Evolutionary conservation across 192 early-diverging fungal genomes (phyloP), one percentile per base, ranked within the genome.

Genomic region (Entomortierella lignicola): DNA sequence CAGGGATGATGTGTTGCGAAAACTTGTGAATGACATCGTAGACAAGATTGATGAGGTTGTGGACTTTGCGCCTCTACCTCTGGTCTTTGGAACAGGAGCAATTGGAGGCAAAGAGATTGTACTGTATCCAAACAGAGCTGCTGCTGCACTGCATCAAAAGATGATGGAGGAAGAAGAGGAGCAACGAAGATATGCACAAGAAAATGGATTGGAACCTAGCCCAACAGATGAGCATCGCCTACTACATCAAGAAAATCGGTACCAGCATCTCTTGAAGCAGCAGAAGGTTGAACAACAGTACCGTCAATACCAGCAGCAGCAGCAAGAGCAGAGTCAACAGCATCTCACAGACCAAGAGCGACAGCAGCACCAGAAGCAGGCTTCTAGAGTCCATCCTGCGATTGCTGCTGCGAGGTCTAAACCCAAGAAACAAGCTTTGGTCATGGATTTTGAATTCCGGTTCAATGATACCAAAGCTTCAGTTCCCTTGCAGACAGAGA

Each of bases 401-500:
- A 44, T 31, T 8, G 30, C 41, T 20, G 55, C 41, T 15, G 64
- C 50, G 1, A 73, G 54, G 30, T 56, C 62, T 20, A 83, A 80
- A 18, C 51, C 55, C 29, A 80, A 77, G 58, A 79, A 59, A 29
- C 63, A 67, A 0, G 69, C 84, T 20, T 72, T 89, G 61, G 85
- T 81, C 8, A 93, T 98, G 85, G 89, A 94, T 51, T 88, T 95
- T 60, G 88, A 92, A 67, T 90, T 99, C 30, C 86, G 90, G 42
- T 91, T 99, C 69, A 94, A 97, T 66, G 92, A 98, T 81, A 87
- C 95, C 55, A 94, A 96, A 56, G 96, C 98, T 0, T 89, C 90
- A 5, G 93, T 98, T 1, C 98, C 98, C 10, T 72, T 97, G 0
- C 73, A 85, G 12, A 86, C 88, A 20, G 85, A 87, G 43, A 89